A percentile compares a stretch with the other conserved stretches of the same genome.
Conservation (phyloP, 2,329 filamentous ascomycete species). For the Fusarium temperatum region DNA sequence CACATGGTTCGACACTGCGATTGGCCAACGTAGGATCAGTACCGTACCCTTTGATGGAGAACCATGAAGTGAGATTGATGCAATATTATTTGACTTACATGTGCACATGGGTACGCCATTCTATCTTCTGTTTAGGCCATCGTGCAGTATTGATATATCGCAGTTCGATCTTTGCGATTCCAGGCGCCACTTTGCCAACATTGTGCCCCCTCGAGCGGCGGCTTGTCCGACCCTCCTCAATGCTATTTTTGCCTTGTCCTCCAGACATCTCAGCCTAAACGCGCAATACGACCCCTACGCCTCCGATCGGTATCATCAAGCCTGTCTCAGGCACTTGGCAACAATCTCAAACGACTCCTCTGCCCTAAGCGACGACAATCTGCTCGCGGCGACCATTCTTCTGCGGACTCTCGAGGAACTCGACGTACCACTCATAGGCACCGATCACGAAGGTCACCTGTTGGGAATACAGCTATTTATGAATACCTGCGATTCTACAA, state of each 20-base stretch:
- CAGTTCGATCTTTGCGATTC: constrained; percentile 56
- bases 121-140: not conserved
- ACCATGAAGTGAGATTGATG: constrained; percentile 39
- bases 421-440: constrained; percentile 50
- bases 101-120: constrained; percentile 41
- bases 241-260: constrained; percentile 65
- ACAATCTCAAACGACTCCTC: constrained; percentile 55
- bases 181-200: constrained; percentile 58
- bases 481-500: constrained; percentile 50
- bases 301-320: constrained; percentile 62
- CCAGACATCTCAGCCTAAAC: constrained; percentile 58
- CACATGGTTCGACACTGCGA: constrained; percentile 1
- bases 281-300: constrained; percentile 58
- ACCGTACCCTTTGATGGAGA: constrained; percentile 32
- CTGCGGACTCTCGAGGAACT: constrained; percentile 67
- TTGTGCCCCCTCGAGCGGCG: constrained; percentile 62
- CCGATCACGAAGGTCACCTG: constrained; percentile 58
- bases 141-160: not conserved
- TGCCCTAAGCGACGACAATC: constrained; percentile 57
- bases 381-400: constrained; percentile 66
- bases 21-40: constrained; percentile 12
- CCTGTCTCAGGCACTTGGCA: constrained; percentile 61
- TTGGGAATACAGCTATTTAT: constrained; percentile 59
- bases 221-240: constrained; percentile 62
- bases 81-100: constrained; percentile 44